Evolutionary conservation across 1,139 yeast genomes (phyloP).

Genomic region (Debaryomyces subglobosus): DNA sequence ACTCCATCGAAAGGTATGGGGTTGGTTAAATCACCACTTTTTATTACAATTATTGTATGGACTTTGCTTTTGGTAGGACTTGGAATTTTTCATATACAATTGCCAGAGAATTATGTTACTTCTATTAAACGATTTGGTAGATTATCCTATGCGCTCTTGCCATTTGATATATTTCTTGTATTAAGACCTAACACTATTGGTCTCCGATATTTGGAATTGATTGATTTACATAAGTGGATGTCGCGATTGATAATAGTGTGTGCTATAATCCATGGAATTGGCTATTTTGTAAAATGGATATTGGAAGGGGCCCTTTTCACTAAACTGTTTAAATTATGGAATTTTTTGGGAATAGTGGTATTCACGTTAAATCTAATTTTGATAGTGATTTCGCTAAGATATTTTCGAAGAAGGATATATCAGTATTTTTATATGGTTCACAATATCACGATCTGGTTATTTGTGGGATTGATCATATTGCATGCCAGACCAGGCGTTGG

Average conservation of each 20-base stretch:
- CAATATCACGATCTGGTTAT: constrained; percentile 31
- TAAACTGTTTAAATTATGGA: constrained; percentile 49
- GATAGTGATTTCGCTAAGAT: constrained; percentile 55
- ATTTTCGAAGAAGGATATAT: constrained; percentile 29
- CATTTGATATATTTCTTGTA: constrained; percentile 63
- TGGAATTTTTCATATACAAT: constrained; percentile 25
- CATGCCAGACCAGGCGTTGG: constrained; percentile 51
- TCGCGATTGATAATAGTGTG: constrained; percentile 63
- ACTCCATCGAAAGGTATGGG: neutral
- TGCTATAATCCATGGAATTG: constrained; percentile 58
- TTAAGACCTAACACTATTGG: constrained; percentile 64
- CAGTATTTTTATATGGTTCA: constrained; percentile 38
- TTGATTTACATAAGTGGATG: constrained; percentile 78
- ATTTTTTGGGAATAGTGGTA: constrained; percentile 65
- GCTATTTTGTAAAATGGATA: constrained; percentile 55
- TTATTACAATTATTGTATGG: constrained; percentile 28
- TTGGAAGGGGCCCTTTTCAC: constrained; percentile 28
- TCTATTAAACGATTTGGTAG: constrained; percentile 54
- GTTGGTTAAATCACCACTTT: neutral
- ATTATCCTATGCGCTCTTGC: constrained; percentile 64
- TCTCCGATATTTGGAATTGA: constrained; percentile 56
- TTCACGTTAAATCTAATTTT: constrained; percentile 47
- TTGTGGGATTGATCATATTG: constrained; percentile 34
- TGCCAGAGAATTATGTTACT: constrained; percentile 24
- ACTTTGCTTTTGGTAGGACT: constrained; percentile 22